Evolutionary conservation across 441 rosid genomes (phyloP), one percentile per base, ranked within the genome.

Genomic region (Dalechampia spathulata): DNA sequence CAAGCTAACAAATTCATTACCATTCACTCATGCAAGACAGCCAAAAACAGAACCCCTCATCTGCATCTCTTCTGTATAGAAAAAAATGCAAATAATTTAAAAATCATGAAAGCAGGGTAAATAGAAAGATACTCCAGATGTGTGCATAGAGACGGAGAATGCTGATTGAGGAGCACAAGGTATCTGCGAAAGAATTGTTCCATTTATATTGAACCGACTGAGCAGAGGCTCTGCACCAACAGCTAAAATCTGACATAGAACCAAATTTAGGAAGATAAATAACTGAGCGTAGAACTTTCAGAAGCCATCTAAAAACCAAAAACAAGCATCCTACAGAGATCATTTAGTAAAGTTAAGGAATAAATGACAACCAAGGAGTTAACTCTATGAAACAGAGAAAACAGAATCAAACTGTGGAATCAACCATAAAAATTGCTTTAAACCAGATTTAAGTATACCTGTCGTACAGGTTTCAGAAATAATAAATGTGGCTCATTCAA

Each of bases 221-320:
- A 87, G 76, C 55, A 83, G 46, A 72, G 97, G 87, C 65, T 85
- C 90, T 39, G 97, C 77, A 61, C 96, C 97, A 46, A 87, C 99
- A 47, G 83, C 78, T 74, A 93, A 72, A 52, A 93, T 83, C 97
- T 93, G 85, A 62, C 56, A 62, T 53, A 30, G 47, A 5, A 55
- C 63, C 20, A 64, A 2, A 50, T 39, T 5, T 23, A 26, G 32
- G 48, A 27, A 16, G 7, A 27, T 30, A 30, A 8, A 8, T 3
- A 3, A 30, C 4, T 3, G 8, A 3, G 34, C 34, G 34, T 3
- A 30, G 8, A 30, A n/a, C n/a, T n/a, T n/a, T 30, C 8, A 30
- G 34, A 46, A 37, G 14, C 17, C 23, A 4, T 47, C 7, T 3
- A 20, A 7, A 41, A 60, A 27, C n/a, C n/a, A 6, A 42, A 17